phyloP scores from a whole-genome alignment of 2,329 filamentous ascomycete genomes.

The Monosporascus ibericus region DNA sequence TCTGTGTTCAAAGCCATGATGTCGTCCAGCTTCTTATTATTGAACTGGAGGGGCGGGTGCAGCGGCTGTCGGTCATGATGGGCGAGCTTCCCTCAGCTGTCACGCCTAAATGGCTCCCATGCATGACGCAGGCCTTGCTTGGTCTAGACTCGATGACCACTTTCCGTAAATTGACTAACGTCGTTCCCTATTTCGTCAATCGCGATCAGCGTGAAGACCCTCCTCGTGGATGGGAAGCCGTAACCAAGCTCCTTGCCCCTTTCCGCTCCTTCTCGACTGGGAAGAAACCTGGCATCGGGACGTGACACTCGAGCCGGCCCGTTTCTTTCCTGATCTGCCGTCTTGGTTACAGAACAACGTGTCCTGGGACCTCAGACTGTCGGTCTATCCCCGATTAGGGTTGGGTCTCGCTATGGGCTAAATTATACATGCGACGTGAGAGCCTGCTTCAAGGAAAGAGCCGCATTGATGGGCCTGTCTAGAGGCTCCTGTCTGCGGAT shows the following conservation, averaged over 20 bases:
- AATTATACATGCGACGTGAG: neutral
- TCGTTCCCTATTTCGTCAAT: no score
- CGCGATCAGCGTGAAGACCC: no score
- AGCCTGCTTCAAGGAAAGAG: neutral
- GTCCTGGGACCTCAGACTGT: neutral
- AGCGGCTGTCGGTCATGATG: neutral
- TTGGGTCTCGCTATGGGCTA: neutral
- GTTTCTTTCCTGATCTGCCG: neutral
- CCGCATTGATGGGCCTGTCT: neutral
- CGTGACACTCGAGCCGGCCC: neutral
- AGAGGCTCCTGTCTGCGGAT: neutral
- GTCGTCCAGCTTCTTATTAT: neutral
- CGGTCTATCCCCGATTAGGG: neutral
- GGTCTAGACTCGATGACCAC: no score
- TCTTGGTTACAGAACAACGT: neutral
- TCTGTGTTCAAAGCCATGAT: no score
- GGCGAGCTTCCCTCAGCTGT: neutral
- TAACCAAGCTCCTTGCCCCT: no score
- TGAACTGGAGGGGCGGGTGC: neutral
- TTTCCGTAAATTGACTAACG: no score
- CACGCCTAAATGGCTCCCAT: neutral
- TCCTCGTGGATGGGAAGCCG: no score
- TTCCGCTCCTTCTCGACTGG: no score
- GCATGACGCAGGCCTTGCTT: no score
- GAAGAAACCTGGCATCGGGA: neutral